Base-by-base conservation (phyloP, 176 grass and related monocot species). In the Pontederia paniculata region DNA sequence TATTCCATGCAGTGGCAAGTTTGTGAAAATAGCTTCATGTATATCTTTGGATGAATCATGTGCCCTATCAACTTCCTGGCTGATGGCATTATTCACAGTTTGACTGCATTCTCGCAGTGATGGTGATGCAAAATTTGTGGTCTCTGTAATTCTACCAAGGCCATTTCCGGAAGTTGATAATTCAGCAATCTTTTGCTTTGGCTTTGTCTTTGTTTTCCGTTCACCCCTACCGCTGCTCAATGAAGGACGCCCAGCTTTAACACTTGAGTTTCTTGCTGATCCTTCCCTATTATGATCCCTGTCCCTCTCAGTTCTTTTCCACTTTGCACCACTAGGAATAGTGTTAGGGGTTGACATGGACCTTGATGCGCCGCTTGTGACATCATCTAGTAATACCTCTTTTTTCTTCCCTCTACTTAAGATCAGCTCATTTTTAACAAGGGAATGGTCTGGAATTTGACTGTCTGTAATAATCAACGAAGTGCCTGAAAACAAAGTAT, bases 171-270 rank as follows among this genome's bases (percentile, higher is more conserved):
- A 81, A n/a, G 74, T 73, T 44, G 89, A 95, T 73, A 95, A 60
- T 42, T 95, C 75, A 0, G 69, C 75, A 46, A 89, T 69, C 66
- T 89, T 89, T 66, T 95, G 89, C 77, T 89, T 95, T 9, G 76
- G 73, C 51, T 89, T 95, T 55, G 76, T 69, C 75, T 95, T 95
- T 14, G 75, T 79, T 74, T 88, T 95, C 9, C 78, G 72, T 42
- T 95, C 89, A 1, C 78, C 87, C 70, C 81, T 89, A 22, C 74
- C 66, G 25, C 81, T 65, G 60, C 84, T 74, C 73, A 78, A 77
- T 16, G 89, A 88, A 12, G 75, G 79, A 12, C 76, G 84, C 19
- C 84, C 78, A 58, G 66, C 73, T 66, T 77, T 94, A 44, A 66
- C 42, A 68, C 68, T 48, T 21, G 84, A 83, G 23, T 80, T 80